These are phyloP conservation scores for Trichoderma polysporum DNA, from an alignment of 2,329 filamentous ascomycete species.

Conservation along the genomic window DNA sequence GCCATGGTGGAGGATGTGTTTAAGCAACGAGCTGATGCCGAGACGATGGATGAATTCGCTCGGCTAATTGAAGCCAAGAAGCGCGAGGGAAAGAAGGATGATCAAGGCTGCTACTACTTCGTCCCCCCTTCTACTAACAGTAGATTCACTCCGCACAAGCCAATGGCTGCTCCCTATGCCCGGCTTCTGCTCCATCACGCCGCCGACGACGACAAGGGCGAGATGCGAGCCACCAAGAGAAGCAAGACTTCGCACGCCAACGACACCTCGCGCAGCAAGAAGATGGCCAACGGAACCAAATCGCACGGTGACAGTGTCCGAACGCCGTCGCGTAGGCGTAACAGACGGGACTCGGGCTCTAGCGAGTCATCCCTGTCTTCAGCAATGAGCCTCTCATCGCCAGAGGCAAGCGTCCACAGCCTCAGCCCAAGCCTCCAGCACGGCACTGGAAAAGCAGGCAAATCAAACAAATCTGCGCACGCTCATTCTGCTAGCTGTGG, in stretches of 20 bases:
- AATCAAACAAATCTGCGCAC: conserved; percentile 22
- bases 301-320: conserved; percentile 26
- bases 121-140: conserved; percentile 47
- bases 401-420: conserved; percentile 34
- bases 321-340: conserved; percentile 39
- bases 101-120: conserved; percentile 55
- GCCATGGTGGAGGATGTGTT: conserved; percentile 59
- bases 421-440: conserved; percentile 32
- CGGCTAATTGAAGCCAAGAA: conserved; percentile 55
- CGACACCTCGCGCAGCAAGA: conserved; percentile 18
- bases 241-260: conserved; percentile 34
- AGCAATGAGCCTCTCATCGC: conserved; percentile 41
- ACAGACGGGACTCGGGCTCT: conserved; percentile 39
- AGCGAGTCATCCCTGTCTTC: conserved; percentile 47
- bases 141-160: conserved; percentile 44
- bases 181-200: conserved; percentile 42
- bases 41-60: conserved; percentile 52
- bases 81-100: conserved; percentile 54
- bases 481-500: conserved; percentile 21
- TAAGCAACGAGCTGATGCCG: conserved; percentile 54
- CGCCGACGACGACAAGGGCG: conserved; percentile 29
- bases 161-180: conserved; percentile 51
- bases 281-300: conserved; percentile 15
- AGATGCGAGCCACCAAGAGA: conserved; percentile 38
- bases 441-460: conserved; percentile 18